Conservation (phyloP, 805 yeast species). For the Tetrapisispora taiwanensis region DNA sequence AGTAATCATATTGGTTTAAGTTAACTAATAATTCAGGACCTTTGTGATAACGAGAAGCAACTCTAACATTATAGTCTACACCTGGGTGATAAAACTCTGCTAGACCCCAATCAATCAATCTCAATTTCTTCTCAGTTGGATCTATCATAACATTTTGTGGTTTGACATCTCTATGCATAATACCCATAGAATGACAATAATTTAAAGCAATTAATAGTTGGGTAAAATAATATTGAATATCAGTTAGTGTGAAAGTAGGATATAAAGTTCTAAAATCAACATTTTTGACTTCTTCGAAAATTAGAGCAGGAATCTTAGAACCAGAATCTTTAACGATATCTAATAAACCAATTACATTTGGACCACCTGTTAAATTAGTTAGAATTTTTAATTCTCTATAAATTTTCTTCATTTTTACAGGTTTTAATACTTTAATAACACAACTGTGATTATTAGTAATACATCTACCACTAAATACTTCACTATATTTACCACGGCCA, state of each 20-base stretch:
- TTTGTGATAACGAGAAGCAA: constrained; percentile 83
- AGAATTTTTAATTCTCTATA: constrained; percentile 82
- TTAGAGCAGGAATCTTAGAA: constrained; percentile 77
- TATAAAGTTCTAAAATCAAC: constrained; percentile 79
- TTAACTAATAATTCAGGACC: constrained; percentile 87
- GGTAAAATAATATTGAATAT: constrained; percentile 73
- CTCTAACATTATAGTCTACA: constrained; percentile 82
- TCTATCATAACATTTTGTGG: constrained; percentile 94
- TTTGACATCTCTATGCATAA: constrained; percentile 89
- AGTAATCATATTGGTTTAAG: constrained; percentile 74
- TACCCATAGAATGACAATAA: constrained; percentile 86
- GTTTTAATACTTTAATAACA: constrained; percentile 86
- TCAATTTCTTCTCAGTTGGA: constrained; percentile 48
- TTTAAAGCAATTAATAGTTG: constrained; percentile 77
- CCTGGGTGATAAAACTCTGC: constrained; percentile 91
- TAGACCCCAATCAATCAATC: constrained; percentile 89
- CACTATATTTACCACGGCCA: constrained; percentile 90
- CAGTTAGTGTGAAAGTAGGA: constrained; percentile 65
- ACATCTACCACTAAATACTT: constrained; percentile 80
- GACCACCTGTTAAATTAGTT: constrained; percentile 76
- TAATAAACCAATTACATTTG: constrained; percentile 61
- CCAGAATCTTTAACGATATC: constrained; percentile 85
- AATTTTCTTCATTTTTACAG: constrained; percentile 86
- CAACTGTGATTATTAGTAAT: constrained; percentile 50
- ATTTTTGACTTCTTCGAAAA: constrained; percentile 77